phyloP scores from a whole-genome alignment of 768 basidiomycete species.

The Mycena galopus region DNA sequence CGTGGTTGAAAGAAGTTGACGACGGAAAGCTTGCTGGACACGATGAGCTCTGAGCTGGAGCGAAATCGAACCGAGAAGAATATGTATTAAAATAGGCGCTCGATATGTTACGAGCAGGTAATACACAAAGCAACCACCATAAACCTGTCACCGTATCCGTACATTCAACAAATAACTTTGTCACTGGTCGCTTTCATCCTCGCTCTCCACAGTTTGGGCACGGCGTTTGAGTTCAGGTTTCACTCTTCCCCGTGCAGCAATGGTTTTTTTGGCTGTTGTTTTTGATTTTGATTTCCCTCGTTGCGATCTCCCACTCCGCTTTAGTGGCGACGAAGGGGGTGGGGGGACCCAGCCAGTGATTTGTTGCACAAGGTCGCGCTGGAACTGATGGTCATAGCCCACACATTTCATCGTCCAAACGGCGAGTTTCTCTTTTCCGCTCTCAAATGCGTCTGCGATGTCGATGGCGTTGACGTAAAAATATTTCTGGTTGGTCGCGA shows the following conservation, averaged over 20 bases:
- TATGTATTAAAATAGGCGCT: background rate
- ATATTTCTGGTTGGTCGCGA: slow-evolving; percentile 8
- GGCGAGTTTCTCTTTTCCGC: slow-evolving; percentile 46
- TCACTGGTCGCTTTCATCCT: background rate
- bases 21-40: slow-evolving; percentile 12
- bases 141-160: no score
- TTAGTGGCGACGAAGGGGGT: background rate
- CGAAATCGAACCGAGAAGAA: background rate
- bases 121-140: no score
- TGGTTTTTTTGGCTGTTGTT: no score
- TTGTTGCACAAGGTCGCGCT: slow-evolving; percentile 42
- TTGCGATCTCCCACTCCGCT: background rate
- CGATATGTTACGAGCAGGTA: no score
- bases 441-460: slow-evolving; percentile 42
- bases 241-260: background rate
- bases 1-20: slow-evolving; percentile 59
- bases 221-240: background rate
- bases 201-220: background rate
- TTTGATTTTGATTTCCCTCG: background rate
- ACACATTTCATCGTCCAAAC: slow-evolving; percentile 58
- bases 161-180: no score
- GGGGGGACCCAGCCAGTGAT: slow-evolving; percentile 19
- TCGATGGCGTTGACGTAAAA: slow-evolving; percentile 41
- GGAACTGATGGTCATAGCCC: slow-evolving; percentile 54
- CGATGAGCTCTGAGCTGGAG: slow-evolving; percentile 30